Percentiles rank a stretch among this genome's conserved stretches.
Evolutionary conservation across 108 stramenopile genomes (phyloP).

Genomic region (Skeletonema marinoi): DNA sequence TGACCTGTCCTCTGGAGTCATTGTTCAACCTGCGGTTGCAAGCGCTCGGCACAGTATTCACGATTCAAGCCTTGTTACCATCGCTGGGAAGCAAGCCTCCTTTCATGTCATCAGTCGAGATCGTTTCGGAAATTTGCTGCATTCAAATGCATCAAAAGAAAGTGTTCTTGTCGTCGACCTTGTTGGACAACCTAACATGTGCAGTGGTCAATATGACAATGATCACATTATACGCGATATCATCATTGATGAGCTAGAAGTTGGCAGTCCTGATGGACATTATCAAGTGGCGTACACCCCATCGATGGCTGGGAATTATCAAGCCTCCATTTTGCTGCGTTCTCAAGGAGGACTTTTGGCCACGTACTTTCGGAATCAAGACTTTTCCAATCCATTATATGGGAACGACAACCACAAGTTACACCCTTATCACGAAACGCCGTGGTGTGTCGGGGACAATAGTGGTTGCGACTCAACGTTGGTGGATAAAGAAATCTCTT

Average conservation of each 20-base stretch:
- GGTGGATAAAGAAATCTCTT: conserved; percentile 56
- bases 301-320: conserved; percentile 62
- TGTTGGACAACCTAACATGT: conserved; percentile 34
- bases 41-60: conserved; percentile 55
- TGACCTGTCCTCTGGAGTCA: conserved; percentile 57
- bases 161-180: conserved; percentile 27
- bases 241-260: conserved; percentile 13
- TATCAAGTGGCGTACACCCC: conserved; percentile 63
- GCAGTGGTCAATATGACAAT: conserved; percentile 20
- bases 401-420: conserved; percentile 49
- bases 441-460: conserved; percentile 43
- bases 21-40: conserved; percentile 57
- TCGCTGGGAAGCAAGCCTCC: conserved; percentile 60
- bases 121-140: conserved; percentile 75
- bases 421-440: conserved; percentile 42
- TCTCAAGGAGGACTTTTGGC: conserved; percentile 72
- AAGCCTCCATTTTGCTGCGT: conserved; percentile 45
- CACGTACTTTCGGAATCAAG: conserved; percentile 63
- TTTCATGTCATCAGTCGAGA: conserved; percentile 66
- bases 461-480: conserved; percentile 65
- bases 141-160: conserved; percentile 11
- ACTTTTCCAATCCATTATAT: conserved; percentile 69
- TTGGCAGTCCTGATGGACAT: conserved; percentile 59
- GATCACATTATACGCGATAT: conserved; percentile 2
- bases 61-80: conserved; percentile 44